Evolutionary conservation across 1,139 yeast species (phyloP).

Genomic region (Yamadazyma kanchanaburiensis): DNA sequence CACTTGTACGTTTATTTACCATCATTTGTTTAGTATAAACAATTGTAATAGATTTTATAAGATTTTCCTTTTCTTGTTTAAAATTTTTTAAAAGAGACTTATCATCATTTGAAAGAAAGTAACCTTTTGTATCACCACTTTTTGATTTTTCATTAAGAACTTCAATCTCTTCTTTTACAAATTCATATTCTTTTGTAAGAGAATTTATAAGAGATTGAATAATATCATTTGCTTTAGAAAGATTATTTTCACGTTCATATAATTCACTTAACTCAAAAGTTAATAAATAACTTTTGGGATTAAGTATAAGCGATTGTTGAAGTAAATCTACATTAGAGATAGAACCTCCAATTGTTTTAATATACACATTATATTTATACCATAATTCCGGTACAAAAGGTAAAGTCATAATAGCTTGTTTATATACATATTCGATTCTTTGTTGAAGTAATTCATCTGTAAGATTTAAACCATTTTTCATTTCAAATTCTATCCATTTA

Average conservation of each 20-base stretch:
- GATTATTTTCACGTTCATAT: conserved; percentile 57
- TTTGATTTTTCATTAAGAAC: conserved; percentile 18
- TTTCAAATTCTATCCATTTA: conserved; percentile 79
- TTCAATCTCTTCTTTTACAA: conserved; percentile 20
- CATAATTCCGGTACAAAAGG: conserved; percentile 81
- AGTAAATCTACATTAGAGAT: conserved; percentile 37
- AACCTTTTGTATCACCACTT: conserved; percentile 4
- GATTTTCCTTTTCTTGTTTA: conserved; percentile 17
- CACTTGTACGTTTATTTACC: conserved; percentile 57
- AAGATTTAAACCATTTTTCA: conserved; percentile 62
- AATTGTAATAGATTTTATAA: conserved; percentile 41
- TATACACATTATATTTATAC: conserved; percentile 57
- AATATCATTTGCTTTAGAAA: conserved; percentile 48
- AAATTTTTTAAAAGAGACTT: conserved; percentile 22
- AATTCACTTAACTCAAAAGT: conserved; percentile 67
- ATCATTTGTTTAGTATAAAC: conserved; percentile 58
- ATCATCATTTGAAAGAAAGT: conserved; percentile 24
- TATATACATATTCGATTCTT: conserved; percentile 72
- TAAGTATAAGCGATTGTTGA: conserved; percentile 55
- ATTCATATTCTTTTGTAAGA: conserved; percentile 32
- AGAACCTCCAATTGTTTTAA: conserved; percentile 16
- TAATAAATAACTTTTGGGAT: conserved; percentile 70
- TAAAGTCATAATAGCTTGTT: conserved; percentile 65
- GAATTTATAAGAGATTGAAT: conserved; percentile 48
- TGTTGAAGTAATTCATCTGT: conserved; percentile 44